phyloP scores from a whole-genome alignment of 768 basidiomycete species.

The Piloderma croceum region DNA sequence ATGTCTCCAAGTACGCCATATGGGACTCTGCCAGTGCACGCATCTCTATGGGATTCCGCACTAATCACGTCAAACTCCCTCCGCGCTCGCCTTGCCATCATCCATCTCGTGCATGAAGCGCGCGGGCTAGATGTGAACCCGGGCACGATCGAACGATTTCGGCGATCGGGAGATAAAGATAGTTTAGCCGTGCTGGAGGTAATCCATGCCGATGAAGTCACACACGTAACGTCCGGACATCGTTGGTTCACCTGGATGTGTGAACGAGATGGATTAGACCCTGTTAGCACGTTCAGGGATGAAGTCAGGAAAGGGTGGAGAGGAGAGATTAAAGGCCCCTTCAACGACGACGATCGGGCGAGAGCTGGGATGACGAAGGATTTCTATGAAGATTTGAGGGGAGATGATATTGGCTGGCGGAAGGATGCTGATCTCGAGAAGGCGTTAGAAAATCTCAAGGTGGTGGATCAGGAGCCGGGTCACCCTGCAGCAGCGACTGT shows the following conservation, averaged over 20 bases:
- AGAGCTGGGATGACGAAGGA: constrained; percentile 66
- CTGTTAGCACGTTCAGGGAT: constrained; percentile 59
- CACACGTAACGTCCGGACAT: constrained; percentile 78
- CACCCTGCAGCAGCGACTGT: too few species aligned
- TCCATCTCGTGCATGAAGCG: constrained; percentile 83
- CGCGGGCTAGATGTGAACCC: constrained; percentile 83
- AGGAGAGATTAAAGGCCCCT: constrained; percentile 76
- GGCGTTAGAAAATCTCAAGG: too few species aligned
- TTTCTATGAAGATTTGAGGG: constrained; percentile 68
- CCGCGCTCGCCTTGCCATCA: constrained; percentile 69
- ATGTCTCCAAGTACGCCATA: constrained; percentile 64
- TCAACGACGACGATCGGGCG: constrained; percentile 67
- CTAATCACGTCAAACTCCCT: constrained; percentile 60
- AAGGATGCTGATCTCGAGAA: too few species aligned
- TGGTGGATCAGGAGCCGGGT: too few species aligned
- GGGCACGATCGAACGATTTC: constrained; percentile 67
- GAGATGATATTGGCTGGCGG: constrained; percentile 37
- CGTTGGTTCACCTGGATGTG: constrained; percentile 82
- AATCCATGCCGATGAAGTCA: constrained; percentile 76
- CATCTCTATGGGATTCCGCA: constrained; percentile 77
- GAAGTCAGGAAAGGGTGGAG: constrained; percentile 67
- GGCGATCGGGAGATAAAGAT: constrained; percentile 57
- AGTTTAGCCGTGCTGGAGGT: constrained; percentile 66
- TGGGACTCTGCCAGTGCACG: constrained; percentile 67
- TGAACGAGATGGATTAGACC: constrained; percentile 48